These are phyloP conservation scores for Suaeda aralocaspica DNA, from an alignment of 148 eudicot genomes.

Conservation along the genomic window DNA sequence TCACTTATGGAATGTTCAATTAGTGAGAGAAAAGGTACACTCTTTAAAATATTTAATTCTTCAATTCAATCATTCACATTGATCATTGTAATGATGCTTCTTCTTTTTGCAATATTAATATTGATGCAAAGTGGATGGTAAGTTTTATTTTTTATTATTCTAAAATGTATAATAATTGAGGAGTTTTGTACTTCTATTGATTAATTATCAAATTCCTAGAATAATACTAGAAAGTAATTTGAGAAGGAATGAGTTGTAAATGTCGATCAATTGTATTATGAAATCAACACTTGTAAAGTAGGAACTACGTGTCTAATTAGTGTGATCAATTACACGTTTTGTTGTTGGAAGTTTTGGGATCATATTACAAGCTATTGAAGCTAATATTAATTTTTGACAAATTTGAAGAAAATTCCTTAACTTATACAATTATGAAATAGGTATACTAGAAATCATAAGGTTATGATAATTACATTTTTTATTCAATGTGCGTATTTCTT, in stretches of 20 bases:
- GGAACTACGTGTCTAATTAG: neutral
- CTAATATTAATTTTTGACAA: too few species aligned
- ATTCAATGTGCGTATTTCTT: too few species aligned
- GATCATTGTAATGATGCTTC: conserved; percentile 25
- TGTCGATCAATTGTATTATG: conserved; percentile 12
- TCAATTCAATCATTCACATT: conserved; percentile 21
- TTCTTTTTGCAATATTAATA: neutral
- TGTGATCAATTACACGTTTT: too few species aligned
- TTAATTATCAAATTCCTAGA: neutral
- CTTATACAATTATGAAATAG: too few species aligned
- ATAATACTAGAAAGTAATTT: conserved; percentile 4
- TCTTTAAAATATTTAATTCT: neutral
- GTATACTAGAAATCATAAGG: too few species aligned
- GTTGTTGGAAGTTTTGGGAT: too few species aligned
- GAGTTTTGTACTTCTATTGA: neutral
- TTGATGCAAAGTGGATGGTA: conserved; percentile 8
- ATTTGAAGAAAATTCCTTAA: too few species aligned
- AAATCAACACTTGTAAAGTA: conserved; percentile 6
- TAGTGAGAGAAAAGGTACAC: conserved; percentile 2
- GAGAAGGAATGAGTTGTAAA: conserved; percentile 12
- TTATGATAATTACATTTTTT: too few species aligned
- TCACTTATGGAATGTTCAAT: conserved; percentile 20
- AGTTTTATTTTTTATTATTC: neutral
- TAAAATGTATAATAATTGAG: neutral
- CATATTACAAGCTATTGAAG: too few species aligned